Conservation (phyloP, 371 early-diverging fungal genomes). For the Mucor ambiguus region DNA sequence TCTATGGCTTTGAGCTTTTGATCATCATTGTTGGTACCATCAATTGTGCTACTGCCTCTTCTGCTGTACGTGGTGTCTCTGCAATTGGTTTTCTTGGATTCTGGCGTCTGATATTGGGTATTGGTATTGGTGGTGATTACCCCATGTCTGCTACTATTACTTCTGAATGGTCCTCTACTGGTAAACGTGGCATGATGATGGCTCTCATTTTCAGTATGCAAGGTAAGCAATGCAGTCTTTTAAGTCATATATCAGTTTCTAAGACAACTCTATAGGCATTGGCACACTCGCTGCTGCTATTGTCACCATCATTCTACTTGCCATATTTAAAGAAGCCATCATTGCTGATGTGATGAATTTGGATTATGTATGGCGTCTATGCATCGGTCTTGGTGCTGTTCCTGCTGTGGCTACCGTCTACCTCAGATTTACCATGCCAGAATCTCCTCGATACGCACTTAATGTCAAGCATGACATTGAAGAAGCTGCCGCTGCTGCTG, state of each 20-base stretch:
- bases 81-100: conserved; percentile 51
- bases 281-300: conserved; percentile 75
- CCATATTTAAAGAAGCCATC: conserved; percentile 59
- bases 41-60: conserved; percentile 54
- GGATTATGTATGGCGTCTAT: conserved; percentile 84
- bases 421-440: conserved; percentile 84
- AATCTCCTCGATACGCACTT: conserved; percentile 83
- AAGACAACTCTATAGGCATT: conserved; percentile 19
- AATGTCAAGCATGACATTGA: conserved; percentile 70
- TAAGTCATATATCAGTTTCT: neutral
- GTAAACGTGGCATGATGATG: conserved; percentile 83
- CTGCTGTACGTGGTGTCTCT: conserved; percentile 33
- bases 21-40: conserved; percentile 77
- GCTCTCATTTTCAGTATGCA: conserved; percentile 90
- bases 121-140: conserved; percentile 85
- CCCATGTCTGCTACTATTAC: conserved; percentile 83
- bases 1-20: conserved; percentile 85
- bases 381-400: conserved; percentile 71
- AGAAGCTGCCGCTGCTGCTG: conserved; percentile 49
- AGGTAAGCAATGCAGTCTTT: conserved; percentile 39
- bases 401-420: conserved; percentile 66
- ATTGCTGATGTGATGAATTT: conserved; percentile 53
- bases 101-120: conserved; percentile 80
- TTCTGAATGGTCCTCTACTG: conserved; percentile 79
- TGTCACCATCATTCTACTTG: conserved; percentile 62